Evolutionary conservation across 345 rosid species (phyloP), one percentile per base, ranked within the genome.

Genomic region (Durio zibethinus): DNA sequence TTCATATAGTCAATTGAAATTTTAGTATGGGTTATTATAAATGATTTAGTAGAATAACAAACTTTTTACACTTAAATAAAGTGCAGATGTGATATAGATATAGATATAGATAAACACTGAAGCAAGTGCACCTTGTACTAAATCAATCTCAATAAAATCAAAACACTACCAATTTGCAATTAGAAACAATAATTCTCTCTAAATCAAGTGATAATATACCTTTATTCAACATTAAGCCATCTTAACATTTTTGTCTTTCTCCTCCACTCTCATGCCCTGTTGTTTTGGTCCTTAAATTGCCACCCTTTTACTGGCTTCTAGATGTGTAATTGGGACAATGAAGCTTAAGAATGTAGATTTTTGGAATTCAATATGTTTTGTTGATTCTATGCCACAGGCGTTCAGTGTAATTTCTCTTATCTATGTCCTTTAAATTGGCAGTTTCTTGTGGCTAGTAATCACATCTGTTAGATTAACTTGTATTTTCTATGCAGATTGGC

Each of bases 401-500:
- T 40, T 67, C 12, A 42, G 20, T 43, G 21, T 68, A 29, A 16
- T 12, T 47, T 69, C 11, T 16, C 38, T 69, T 29, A 16, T 47
- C 40, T 27, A 48, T 47, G 42, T n/a, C n/a, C 40, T 47, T 9
- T 48, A 47, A 70, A 48, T 47, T 8, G 59, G 27, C 38, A 47
- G 59, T 70, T 70, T 70, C 57, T 47, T 23, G 23, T 53, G 23
- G 53, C 53, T 70, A 27, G 61, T 82, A 67, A 77, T 80, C 59
- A 23, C 31, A n/a, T 75, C 0, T 76, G 69, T 33, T 50, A 72
- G 47, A 20, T 70, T 40, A 48, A 70, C 47, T 40, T 73, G 5
- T 73, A 40, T 62, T 75, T 27, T 33, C 52, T 52, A 6, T 87
- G 90, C 89, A 96, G 99, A 96, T 96, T 86, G 99, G 99, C 76